Evolutionary conservation across 2,329 filamentous ascomycete genomes (phyloP).

Genomic region (Phialemonium atrogriseum): DNA sequence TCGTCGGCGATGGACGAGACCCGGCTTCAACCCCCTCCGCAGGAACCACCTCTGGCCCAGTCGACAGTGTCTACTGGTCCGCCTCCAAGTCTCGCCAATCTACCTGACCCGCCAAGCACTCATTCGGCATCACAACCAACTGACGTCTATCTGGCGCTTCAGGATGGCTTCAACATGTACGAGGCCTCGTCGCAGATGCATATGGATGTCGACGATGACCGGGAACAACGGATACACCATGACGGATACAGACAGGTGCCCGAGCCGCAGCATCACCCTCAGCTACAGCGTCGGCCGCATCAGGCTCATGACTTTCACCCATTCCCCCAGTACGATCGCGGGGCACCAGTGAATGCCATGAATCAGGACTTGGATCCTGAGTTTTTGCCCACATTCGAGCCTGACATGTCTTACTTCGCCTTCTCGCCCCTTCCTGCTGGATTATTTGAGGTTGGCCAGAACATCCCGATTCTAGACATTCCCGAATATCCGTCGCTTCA

Average conservation of each 20-base stretch:
- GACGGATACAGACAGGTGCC: not conserved
- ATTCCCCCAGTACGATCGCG: not conserved
- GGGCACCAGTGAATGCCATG: not conserved
- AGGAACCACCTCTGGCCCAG: no score
- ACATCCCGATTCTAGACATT: not conserved
- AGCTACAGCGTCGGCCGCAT: not conserved
- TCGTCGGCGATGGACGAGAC: not conserved
- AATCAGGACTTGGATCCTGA: not conserved
- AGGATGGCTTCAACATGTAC: not conserved
- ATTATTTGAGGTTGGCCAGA: not conserved
- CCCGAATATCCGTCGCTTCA: not conserved
- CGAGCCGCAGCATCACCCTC: not conserved
- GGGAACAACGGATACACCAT: not conserved
- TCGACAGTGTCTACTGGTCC: no score
- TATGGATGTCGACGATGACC: not conserved
- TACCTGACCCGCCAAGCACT: not conserved
- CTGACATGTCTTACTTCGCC: constrained; percentile 1
- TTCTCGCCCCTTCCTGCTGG: not conserved
- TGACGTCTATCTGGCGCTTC: not conserved
- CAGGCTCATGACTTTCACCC: not conserved
- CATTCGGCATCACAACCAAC: not conserved
- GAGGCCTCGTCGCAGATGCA: not conserved
- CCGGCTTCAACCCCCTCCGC: no score
- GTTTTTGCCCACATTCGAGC: not conserved
- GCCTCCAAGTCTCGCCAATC: not conserved